Base-by-base conservation (phyloP, 495 filamentous ascomycete genomes). In the Penicillium arizonense region DNA sequence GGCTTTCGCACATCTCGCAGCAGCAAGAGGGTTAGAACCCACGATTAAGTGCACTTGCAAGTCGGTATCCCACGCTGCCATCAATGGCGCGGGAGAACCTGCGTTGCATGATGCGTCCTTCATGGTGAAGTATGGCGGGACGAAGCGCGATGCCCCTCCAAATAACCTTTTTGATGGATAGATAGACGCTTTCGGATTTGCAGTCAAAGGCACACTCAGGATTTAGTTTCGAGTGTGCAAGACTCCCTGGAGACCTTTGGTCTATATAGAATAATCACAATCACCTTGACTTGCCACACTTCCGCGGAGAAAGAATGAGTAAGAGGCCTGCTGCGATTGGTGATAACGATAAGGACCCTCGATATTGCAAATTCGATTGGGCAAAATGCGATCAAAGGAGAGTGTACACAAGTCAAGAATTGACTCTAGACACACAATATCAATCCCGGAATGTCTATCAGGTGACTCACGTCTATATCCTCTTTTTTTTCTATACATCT, bases 1-100 rank as follows among this genome's bases (percentile, higher is more conserved):
- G 13, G 90, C 94, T 57, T 88, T 90, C 16, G 82, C 69, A 64
- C 88, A 91, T 46, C 94, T 82, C 12, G 90, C 83, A 37, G 88
- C 86, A 28, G 95, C 95, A 30, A 98, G 78, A 39, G 94, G 85
- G 67, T 89, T 93, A 30, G 87, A 83, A 32, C 95, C 94, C 44
- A 97, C 63, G 41, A 98, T 85, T 35, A 98, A 74, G 68, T 97
- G 94, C 44, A 92, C 72, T 58, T 96, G 91, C 2, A 78, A 81
- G 1, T 83, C 79, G 40, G 80, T 87, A 62, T 96, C 85, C 52
- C 86, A 77, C 8, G 91, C 86, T 33, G 90, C 87, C 44, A 98
- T 81, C 23, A 98, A 76, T 11, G 89, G 71, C 30, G 53, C 61
- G 28, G 58, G 49, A 30, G 46, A 42, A 20, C 53, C 55, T 13